phyloP scores from a whole-genome alignment of 2,329 filamentous ascomycete species.

The Cladosporium sp. region DNA sequence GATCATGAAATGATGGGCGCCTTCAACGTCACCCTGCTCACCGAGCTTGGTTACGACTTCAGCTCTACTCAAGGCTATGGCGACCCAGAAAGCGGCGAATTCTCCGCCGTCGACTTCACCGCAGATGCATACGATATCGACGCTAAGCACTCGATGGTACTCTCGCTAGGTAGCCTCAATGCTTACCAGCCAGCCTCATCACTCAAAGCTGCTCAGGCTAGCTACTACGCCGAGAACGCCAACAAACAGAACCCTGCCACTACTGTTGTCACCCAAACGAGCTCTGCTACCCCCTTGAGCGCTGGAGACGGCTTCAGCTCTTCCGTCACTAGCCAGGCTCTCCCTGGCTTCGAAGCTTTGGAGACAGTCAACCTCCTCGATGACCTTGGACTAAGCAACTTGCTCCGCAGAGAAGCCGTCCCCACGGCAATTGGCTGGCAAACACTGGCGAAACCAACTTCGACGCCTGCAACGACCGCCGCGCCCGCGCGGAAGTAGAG shows the following conservation, averaged over 20 bases:
- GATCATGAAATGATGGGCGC: constrained; percentile 47
- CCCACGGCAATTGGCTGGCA: constrained; percentile 1
- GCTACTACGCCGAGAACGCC: constrained; percentile 30
- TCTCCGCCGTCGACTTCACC: constrained; percentile 26
- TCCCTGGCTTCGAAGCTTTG: constrained; percentile 9
- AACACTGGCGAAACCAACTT: constrained; percentile 3
- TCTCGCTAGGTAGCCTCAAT: constrained; percentile 28
- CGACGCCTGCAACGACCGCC: constrained; percentile 8
- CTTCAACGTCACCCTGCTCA: constrained; percentile 44
- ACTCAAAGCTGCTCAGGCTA: constrained; percentile 27
- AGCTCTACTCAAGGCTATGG: constrained; percentile 22
- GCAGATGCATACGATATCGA: constrained; percentile 30
- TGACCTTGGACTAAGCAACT: background rate
- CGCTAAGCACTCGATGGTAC: constrained; percentile 26
- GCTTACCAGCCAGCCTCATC: constrained; percentile 28
- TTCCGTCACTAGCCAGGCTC: constrained; percentile 6
- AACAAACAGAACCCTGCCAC: constrained; percentile 25
- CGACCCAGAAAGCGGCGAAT: constrained; percentile 29
- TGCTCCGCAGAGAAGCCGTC: background rate
- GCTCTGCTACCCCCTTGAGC: background rate
- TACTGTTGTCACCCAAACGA: constrained; percentile 11
- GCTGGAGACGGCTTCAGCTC: constrained; percentile 5
- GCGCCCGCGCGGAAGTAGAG: constrained; percentile 7
- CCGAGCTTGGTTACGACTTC: constrained; percentile 34
- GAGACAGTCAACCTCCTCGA: background rate